Base-by-base conservation (phyloP, 2,329 filamentous ascomycete species). In the Xylariaceae sp. region DNA sequence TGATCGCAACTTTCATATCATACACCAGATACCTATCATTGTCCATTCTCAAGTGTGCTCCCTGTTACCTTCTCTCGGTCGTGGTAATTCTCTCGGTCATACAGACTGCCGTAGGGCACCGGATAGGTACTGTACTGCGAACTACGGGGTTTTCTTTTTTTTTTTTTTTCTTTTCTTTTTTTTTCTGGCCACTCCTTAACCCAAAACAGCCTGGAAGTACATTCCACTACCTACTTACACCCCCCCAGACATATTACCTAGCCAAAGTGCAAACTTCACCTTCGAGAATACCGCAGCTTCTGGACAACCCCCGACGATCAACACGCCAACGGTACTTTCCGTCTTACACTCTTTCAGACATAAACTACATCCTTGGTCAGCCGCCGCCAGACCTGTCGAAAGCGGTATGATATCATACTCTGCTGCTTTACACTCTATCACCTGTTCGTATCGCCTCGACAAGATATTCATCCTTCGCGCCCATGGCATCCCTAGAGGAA, bases 401-500 rank as follows among this genome's bases (percentile, higher is more conserved):
- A 35, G n/a, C 35, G 31, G 6, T 32, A n/a, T 26, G 27, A 49
- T 45, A 49, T 30, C 11, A 52, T 19, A 11, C 30, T 26, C 41
- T 2, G 11, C 19, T 43, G 43, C 9, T 12, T 8, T 7, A 11
- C 32, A n/a, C 43, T n/a, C 27, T 5, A 32, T 44, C 29, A 8
- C 42, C 32, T 34, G 11, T 6, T 3, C 6, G 40, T 6, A 19
- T 37, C n/a, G n/a, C 42, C 29, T 6, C 29, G 27, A 19, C 45
- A 44, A 32, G 19, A 11, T 19, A 46, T 31, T 31, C 6, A 6
- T 46, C 4, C 9, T 42, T 12, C 37, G 7, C 5, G 31, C 19
- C 11, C 27, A 54, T 50, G 59, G 48, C 45, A 1, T 32, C 46
- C 6, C 47, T 47, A 4, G 53, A 55, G 4, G 43, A 45, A 12